These are phyloP conservation scores for Mycena kentingensis DNA, from an alignment of 768 basidiomycete genomes.

Conservation along the genomic window DNA sequence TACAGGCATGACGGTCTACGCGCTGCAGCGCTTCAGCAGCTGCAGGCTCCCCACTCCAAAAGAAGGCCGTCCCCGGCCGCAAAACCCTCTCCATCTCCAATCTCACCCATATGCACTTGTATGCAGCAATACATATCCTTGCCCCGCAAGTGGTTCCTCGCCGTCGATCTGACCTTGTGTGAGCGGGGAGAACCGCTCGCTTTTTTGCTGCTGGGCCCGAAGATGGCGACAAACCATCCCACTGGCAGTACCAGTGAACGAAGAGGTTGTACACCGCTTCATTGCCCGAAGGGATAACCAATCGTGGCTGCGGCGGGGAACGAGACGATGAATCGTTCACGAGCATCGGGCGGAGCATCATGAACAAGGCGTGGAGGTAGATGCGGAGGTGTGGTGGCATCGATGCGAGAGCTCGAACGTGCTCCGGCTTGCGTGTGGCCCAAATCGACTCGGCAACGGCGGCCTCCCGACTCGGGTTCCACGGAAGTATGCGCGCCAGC, in stretches of 20 bases:
- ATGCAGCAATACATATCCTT: not conserved
- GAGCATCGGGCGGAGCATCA: not conserved
- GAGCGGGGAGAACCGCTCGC: not conserved
- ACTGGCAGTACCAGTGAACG: not conserved
- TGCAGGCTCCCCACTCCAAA: too few species aligned
- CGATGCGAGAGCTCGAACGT: not conserved
- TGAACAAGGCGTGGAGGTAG: not conserved
- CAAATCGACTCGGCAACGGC: not conserved
- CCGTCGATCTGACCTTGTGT: not conserved
- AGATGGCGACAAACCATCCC: not conserved
- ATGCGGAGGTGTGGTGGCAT: not conserved
- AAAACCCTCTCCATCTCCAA: not conserved
- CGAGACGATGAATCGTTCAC: too few species aligned
- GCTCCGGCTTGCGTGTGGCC: not conserved
- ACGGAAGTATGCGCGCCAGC: not conserved
- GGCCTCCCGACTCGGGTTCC: not conserved
- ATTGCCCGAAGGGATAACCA: not conserved
- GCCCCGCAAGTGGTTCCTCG: not conserved
- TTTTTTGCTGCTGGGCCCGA: not conserved
- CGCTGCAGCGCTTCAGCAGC: too few species aligned
- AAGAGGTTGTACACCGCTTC: not conserved
- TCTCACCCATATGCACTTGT: not conserved
- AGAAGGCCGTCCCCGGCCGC: constrained; percentile 9
- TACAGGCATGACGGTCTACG: too few species aligned
- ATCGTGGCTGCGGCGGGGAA: not conserved